Evolutionary conservation across 176 grass and related monocot genomes (phyloP).

Genomic region (Panicum miliaceum): DNA sequence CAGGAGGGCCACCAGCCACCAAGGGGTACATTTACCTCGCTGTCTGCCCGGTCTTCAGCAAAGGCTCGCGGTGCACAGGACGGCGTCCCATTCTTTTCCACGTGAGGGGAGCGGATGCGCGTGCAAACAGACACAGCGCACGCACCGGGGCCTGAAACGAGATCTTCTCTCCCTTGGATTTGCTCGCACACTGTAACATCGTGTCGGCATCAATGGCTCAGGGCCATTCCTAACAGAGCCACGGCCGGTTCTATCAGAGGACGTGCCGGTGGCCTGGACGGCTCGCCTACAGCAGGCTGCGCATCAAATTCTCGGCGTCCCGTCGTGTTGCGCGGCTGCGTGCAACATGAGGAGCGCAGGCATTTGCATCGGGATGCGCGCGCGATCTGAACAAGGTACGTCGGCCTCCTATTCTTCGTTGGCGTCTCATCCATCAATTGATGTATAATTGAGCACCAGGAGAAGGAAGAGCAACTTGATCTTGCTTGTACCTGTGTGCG

Average conservation of each 20-base stretch:
- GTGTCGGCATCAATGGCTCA: background rate
- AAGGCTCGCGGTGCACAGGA: background rate
- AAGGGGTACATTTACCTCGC: slow-evolving; percentile 20
- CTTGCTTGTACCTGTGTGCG: no score
- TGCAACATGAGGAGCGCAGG: background rate
- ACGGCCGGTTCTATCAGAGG: background rate
- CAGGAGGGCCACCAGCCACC: background rate
- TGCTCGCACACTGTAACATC: background rate
- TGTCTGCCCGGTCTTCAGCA: background rate
- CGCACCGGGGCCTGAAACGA: background rate
- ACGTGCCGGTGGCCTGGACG: background rate
- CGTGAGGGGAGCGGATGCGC: background rate
- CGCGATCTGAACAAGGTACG: no score
- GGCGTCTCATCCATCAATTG: no score
- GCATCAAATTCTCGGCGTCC: background rate
- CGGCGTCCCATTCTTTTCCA: slow-evolving; percentile 6
- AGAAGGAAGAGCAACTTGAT: no score
- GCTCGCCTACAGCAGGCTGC: background rate
- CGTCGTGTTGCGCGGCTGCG: no score
- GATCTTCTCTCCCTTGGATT: background rate
- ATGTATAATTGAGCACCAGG: no score
- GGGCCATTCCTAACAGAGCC: background rate
- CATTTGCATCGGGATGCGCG: no score
- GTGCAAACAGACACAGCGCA: background rate
- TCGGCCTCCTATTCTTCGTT: no score